Base-by-base conservation (phyloP, 192 early-diverging fungal genomes). In the Ramicandelaber brevisporus region DNA sequence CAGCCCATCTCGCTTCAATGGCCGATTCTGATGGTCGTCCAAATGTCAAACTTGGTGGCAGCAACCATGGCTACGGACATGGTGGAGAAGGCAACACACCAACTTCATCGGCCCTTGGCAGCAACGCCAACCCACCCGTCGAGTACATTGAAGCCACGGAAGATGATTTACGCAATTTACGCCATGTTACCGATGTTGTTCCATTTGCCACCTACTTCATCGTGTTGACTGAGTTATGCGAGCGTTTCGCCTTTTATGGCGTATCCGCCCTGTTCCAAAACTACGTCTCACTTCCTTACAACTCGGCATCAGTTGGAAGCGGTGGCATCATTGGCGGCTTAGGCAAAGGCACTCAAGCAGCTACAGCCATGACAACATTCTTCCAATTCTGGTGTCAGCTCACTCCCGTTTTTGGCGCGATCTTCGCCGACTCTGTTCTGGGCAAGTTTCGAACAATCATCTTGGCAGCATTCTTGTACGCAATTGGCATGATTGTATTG, bases 371-470 rank as follows among this genome's bases (percentile, higher is more conserved):
- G 21, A 46, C 48, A 6, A 56, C 50, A 35, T 50, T 57, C 14
- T 61, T 58, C 44, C 55, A 60, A 37, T 61, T 68, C 42, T 50
- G 48, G 23, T 58, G 55, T 16, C 63, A 61, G 21, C 37, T 54
- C 13, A 61, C 57, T n/a, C 51, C 61, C 12, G 54, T 64, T 22
- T 25, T 64, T 19, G 59, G 61, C 21, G 76, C 66, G 13, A 50
- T 70, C 10, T 27, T 75, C 17, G 62, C 70, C 5, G 76, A 80
- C 53, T 56, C 63, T 44, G 70, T 54, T 48, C 31, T 61, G 19
- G 76, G 76, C 32, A 72, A 72, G 43, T 76, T 58, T 46, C 62
- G 58, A 17, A 59, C 76, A 2, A 76, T 80, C 15, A n/a, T 63
- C 15, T 2, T 70, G 13, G 73, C 76, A 38, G 43, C 50, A 10